Evolutionary conservation across 768 basidiomycete genomes (phyloP).

Genomic region (Collybiopsis confluens): DNA sequence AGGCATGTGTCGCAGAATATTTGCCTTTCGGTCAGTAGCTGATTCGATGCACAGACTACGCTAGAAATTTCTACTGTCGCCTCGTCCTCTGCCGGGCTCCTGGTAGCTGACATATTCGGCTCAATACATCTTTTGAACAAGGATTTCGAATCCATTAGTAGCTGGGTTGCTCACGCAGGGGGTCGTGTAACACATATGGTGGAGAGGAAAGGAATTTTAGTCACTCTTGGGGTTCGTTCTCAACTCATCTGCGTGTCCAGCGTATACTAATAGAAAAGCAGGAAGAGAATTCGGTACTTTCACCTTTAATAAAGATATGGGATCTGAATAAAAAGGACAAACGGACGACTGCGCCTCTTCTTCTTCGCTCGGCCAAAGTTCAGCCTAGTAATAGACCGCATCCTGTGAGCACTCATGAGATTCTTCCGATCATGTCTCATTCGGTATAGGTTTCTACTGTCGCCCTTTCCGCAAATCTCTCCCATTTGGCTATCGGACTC

Average conservation of each 20-base stretch:
- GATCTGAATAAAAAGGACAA: conserved; percentile 71
- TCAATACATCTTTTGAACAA: conserved; percentile 72
- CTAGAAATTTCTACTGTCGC: conserved; percentile 71
- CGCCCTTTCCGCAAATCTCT: conserved; percentile 70
- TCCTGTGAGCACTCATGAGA: conserved; percentile 67
- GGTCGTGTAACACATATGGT: conserved; percentile 86
- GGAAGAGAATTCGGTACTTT: conserved; percentile 71
- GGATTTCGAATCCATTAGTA: conserved; percentile 63
- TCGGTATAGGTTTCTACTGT: conserved; percentile 64
- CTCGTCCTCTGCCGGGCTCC: conserved; percentile 58
- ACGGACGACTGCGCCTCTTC: conserved; percentile 53
- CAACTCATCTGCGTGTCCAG: neutral
- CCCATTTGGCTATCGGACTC: conserved; percentile 89
- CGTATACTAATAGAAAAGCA: conserved; percentile 21
- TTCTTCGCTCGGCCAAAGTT: conserved; percentile 73
- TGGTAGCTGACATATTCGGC: conserved; percentile 85
- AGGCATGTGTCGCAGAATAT: conserved; percentile 35
- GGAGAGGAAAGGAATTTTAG: conserved; percentile 73
- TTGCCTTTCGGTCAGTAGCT: neutral
- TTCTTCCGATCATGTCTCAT: neutral
- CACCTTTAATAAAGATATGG: conserved; percentile 85
- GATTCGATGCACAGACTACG: conserved; percentile 38
- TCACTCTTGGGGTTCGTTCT: conserved; percentile 80
- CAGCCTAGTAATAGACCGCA: conserved; percentile 75
- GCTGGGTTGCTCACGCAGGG: conserved; percentile 77